Conservation (phyloP, 257 asterid genomes). For the Cruciata laevipes region DNA sequence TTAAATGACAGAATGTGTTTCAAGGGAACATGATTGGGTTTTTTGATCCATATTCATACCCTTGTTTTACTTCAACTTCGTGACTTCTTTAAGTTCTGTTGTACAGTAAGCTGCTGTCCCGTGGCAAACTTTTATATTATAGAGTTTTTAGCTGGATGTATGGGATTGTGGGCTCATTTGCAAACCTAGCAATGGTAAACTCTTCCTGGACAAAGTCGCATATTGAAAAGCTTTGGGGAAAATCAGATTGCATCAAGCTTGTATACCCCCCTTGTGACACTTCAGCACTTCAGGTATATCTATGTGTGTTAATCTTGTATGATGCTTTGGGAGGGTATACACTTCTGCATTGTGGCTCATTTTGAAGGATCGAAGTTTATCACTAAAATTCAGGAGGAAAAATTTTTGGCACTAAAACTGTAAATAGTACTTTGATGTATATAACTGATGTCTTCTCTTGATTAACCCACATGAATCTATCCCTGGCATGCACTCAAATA, state of each 20-base stretch:
- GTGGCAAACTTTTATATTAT: conserved; percentile 66
- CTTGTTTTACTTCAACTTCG: neutral
- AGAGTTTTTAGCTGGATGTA: conserved; percentile 80
- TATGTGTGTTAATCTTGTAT: neutral
- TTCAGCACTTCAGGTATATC: conserved; percentile 74
- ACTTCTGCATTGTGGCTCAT: neutral
- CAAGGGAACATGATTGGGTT: too few species aligned
- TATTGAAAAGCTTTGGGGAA: conserved; percentile 87
- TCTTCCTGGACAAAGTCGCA: conserved; percentile 94
- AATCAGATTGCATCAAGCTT: conserved; percentile 57
- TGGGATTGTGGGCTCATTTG: conserved; percentile 73
- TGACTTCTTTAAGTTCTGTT: conserved; percentile 8
- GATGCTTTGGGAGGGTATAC: neutral
- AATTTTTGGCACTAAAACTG: neutral
- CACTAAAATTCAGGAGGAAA: neutral
- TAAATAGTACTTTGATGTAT: neutral
- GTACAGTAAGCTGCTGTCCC: conserved; percentile 57
- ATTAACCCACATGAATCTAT: neutral
- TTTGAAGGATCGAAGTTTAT: neutral
- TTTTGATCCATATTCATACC: too few species aligned
- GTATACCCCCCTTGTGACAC: conserved; percentile 97
- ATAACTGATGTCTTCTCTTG: neutral
- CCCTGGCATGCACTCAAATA: too few species aligned
- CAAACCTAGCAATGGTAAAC: conserved; percentile 89
- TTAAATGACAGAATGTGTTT: too few species aligned